Base-by-base conservation (phyloP, 441 rosid genomes). In the Arabidopsis hybrid region DNA sequence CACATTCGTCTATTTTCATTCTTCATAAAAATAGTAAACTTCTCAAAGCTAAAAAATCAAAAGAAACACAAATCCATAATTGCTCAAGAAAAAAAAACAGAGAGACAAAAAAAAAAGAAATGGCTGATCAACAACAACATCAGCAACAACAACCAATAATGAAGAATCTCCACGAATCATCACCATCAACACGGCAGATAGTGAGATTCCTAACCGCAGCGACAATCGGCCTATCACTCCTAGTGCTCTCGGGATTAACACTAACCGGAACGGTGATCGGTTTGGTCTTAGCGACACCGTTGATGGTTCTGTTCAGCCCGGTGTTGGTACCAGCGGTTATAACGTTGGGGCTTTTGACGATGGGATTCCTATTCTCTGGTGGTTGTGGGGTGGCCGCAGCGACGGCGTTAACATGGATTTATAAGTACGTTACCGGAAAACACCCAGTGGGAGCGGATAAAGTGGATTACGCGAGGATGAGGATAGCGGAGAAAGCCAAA, bases 271-370 rank as follows among this genome's bases (percentile, higher is more conserved):
- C 92, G 0, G 84, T 85, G 18, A 81, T 91, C 2, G 88, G 82
- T 2, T 73, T 93, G 51, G 65, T 89, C 53, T 6, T 87, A 16
- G 89, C 90, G 7, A 91, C 96, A 0, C 90, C 96, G 0, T 8
- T 88, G 1, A 71, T 91, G 66, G 89, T 91, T 35, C 7, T 91
- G 5, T 91, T 82, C 31, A 89, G 92, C 18, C 92, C 97, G 2
- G 63, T 91, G 42, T 65, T 91, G 1, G 81, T 91, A 6, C 97
- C 95, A 0, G 87, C 92, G 2, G 87, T 51, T 40, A 78, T 86
- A 12, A 74, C 50, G 0, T 8, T 78, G 17, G 68, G 76, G 45
- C 21, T 89, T 72, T 65, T 79, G 8, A 42, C 69, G 1, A 3
- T 49, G 3, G 95, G 97, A 13, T 83, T 93, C 72, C 62, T 88